Percentiles rank a stretch among this genome's conserved stretches.
Conservation (phyloP, 257 asterid species). For the Gentiana dahurica region DNA sequence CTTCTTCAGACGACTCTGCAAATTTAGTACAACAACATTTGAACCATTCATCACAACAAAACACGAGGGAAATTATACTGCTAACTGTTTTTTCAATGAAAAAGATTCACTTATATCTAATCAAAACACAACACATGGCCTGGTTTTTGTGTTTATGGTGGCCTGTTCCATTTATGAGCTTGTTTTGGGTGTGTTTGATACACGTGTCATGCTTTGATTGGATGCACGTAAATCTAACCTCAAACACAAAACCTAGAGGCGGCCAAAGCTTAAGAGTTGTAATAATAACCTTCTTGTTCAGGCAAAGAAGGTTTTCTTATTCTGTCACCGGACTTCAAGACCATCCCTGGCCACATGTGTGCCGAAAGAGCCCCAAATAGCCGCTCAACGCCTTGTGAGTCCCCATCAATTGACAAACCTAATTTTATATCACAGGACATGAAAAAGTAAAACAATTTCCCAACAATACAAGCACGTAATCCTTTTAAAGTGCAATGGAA, state of each 20-base stretch:
- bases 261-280: neutral
- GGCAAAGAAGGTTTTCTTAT: conserved; percentile 67
- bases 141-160: too few relatives aligned
- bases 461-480: too few relatives aligned
- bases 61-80: neutral
- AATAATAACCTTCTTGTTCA: conserved; percentile 50
- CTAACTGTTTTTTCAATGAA: neutral
- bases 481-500: too few relatives aligned
- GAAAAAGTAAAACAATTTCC: too few relatives aligned
- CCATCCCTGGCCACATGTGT: conserved; percentile 98
- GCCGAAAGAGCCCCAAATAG: conserved; percentile 88
- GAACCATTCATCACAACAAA: too few relatives aligned
- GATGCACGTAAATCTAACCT: neutral
- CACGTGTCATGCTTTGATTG: too few relatives aligned
- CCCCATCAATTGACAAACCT: conserved; percentile 59
- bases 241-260: neutral
- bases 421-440: neutral
- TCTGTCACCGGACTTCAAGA: conserved; percentile 82
- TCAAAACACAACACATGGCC: too few relatives aligned
- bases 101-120: neutral
- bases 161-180: too few relatives aligned
- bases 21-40: neutral
- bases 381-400: conserved; percentile 88
- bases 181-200: too few relatives aligned
- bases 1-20: conserved; percentile 73